These are phyloP conservation scores for Stemphylium beticola DNA, from an alignment of 2,329 filamentous ascomycete genomes.

Conservation along the genomic window DNA sequence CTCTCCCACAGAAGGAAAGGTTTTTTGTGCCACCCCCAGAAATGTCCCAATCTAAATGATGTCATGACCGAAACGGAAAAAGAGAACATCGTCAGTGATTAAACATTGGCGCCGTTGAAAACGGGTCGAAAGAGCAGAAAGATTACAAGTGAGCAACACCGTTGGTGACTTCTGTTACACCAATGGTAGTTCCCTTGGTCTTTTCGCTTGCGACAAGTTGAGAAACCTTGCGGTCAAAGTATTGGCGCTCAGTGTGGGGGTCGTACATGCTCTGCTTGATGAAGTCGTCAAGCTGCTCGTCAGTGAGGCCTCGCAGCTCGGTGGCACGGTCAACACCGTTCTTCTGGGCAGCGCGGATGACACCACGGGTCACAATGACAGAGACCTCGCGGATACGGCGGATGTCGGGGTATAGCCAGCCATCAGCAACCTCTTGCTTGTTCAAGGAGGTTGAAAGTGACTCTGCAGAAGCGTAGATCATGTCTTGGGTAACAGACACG, in stretches of 20 bases:
- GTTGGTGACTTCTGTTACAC: slow-evolving; percentile 35
- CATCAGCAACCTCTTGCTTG: slow-evolving; percentile 78
- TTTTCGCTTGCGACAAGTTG: slow-evolving; percentile 37
- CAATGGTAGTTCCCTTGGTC: slow-evolving; percentile 29
- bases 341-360: slow-evolving; percentile 88
- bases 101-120: slow-evolving; percentile 13
- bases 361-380: slow-evolving; percentile 83
- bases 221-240: slow-evolving; percentile 49
- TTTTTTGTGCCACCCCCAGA: slow-evolving; percentile 14
- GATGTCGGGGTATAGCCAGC: slow-evolving; percentile 89
- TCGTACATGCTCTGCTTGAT: slow-evolving; percentile 59
- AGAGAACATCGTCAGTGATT: background rate
- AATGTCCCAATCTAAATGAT: slow-evolving; percentile 28
- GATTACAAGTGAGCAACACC: slow-evolving; percentile 43
- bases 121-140: slow-evolving; percentile 12
- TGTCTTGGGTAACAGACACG: slow-evolving; percentile 84
- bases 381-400: slow-evolving; percentile 91
- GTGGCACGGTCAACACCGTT: slow-evolving; percentile 66
- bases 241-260: slow-evolving; percentile 55
- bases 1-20: slow-evolving; percentile 16
- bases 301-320: slow-evolving; percentile 69
- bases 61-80: slow-evolving; percentile 21
- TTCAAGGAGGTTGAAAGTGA: slow-evolving; percentile 80
- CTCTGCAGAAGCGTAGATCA: slow-evolving; percentile 94
- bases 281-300: slow-evolving; percentile 74